These are phyloP conservation scores for Ramaria sp. DNA, from an alignment of 768 basidiomycete species.

Conservation along the genomic window DNA sequence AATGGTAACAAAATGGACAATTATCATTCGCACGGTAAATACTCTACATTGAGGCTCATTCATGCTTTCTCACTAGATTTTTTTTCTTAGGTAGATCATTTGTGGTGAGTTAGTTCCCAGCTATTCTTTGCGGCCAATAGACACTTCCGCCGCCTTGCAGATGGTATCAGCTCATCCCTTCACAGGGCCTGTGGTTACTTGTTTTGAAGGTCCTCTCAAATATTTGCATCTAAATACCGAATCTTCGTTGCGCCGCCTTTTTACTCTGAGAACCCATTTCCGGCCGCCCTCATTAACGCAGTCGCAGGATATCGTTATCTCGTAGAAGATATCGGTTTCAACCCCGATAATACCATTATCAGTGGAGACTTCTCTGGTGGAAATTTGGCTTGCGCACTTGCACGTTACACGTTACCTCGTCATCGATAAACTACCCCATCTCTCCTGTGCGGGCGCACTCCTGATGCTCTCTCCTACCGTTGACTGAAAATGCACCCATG, in stretches of 20 bases:
- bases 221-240: constrained; percentile 7
- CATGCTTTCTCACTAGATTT: too few species aligned
- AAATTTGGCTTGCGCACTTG: constrained; percentile 56
- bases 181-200: too few species aligned
- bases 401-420: constrained; percentile 54
- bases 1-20: too few species aligned
- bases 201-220: too few species aligned
- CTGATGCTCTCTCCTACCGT: constrained; percentile 47
- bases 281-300: constrained; percentile 12
- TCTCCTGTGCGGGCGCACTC: constrained; percentile 35
- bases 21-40: too few species aligned
- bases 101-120: too few species aligned
- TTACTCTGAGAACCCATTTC: constrained; percentile 8
- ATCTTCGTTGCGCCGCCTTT: constrained; percentile 6
- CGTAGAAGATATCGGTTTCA: constrained; percentile 26
- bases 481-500: constrained; percentile 35
- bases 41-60: too few species aligned
- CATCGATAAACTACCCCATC: constrained; percentile 12
- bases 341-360: constrained; percentile 50
- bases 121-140: too few species aligned
- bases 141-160: too few species aligned
- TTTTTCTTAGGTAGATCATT: too few species aligned
- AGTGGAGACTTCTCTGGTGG: constrained; percentile 73
- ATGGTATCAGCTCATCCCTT: too few species aligned
- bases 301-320: constrained; percentile 12